Evolutionary conservation across 163 green algal species (phyloP).

Genomic region (Smithsoniella earleae): DNA sequence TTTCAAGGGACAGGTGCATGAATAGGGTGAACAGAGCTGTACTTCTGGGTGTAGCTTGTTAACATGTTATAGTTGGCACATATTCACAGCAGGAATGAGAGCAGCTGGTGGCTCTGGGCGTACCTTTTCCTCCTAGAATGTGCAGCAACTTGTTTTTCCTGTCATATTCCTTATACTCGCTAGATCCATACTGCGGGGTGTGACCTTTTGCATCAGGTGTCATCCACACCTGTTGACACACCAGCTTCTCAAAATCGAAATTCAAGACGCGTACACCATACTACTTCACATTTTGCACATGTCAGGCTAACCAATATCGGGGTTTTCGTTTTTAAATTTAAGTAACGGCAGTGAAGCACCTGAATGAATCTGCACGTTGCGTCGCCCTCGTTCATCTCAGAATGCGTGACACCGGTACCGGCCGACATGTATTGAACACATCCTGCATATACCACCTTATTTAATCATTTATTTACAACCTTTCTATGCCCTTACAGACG

Average conservation of each 20-base stretch:
- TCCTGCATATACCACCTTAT: conserved; percentile 27
- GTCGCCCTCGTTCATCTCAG: conserved; percentile 64
- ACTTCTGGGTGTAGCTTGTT: too few relatives aligned
- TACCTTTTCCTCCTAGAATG: conserved; percentile 51
- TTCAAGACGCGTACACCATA: too few relatives aligned
- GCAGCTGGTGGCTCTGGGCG: too few relatives aligned
- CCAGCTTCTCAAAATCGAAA: too few relatives aligned
- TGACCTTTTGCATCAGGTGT: conserved; percentile 55
- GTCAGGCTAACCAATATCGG: too few relatives aligned
- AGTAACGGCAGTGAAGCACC: too few relatives aligned
- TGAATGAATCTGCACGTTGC: conserved; percentile 46
- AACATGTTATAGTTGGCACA: too few relatives aligned
- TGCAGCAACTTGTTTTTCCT: conserved; percentile 61
- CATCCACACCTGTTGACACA: conserved; percentile 59
- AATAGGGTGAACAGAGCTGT: too few relatives aligned
- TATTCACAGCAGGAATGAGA: too few relatives aligned
- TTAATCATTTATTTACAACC: not conserved
- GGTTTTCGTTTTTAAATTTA: too few relatives aligned
- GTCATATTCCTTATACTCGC: conserved; percentile 38
- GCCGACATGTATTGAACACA: conserved; percentile 70
- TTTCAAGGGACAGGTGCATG: too few relatives aligned
- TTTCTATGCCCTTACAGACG: not conserved
- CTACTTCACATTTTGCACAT: too few relatives aligned
- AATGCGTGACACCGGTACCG: conserved; percentile 38
- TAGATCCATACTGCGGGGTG: conserved; percentile 60